These are phyloP conservation scores for Picocystis sp. DNA, from an alignment of 163 green algal species.

Conservation along the genomic window DNA sequence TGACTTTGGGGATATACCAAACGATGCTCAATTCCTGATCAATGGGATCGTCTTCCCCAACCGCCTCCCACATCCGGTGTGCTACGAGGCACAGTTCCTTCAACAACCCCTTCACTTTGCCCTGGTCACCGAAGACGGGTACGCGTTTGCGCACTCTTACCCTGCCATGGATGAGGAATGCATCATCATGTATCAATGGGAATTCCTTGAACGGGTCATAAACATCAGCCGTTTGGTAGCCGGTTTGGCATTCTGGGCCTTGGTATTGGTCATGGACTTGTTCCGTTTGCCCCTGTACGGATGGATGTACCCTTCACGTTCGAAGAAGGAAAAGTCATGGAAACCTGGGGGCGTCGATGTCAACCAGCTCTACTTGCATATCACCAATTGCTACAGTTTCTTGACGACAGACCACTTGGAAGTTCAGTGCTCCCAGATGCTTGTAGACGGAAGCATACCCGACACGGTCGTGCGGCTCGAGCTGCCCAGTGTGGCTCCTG, in stretches of 20 bases:
- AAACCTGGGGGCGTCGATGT: too few species aligned
- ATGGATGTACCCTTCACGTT: too few species aligned
- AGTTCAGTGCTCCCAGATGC: too few species aligned
- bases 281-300: too few species aligned
- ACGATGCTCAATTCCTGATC: slow-evolving; percentile 90
- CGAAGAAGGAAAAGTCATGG: too few species aligned
- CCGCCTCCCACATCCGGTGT: slow-evolving; percentile 54
- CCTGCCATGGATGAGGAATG: slow-evolving; percentile 7
- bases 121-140: neutral
- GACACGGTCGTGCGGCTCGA: too few species aligned
- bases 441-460: too few species aligned
- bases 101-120: slow-evolving; percentile 25
- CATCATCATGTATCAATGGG: neutral
- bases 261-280: slow-evolving; percentile 2
- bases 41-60: slow-evolving; percentile 88
- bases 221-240: slow-evolving; percentile 1
- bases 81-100: slow-evolving; percentile 43
- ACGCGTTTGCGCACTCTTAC: slow-evolving; percentile 9
- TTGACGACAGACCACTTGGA: too few species aligned
- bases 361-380: too few species aligned
- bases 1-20: slow-evolving; percentile 74
- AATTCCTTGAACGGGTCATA: neutral
- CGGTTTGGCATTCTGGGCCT: slow-evolving; percentile 1
- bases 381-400: too few species aligned
- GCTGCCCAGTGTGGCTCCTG: too few species aligned